These are phyloP conservation scores for Fimicolochytrium jonesii DNA, from an alignment of 192 early-diverging fungal species.

Conservation along the genomic window DNA sequence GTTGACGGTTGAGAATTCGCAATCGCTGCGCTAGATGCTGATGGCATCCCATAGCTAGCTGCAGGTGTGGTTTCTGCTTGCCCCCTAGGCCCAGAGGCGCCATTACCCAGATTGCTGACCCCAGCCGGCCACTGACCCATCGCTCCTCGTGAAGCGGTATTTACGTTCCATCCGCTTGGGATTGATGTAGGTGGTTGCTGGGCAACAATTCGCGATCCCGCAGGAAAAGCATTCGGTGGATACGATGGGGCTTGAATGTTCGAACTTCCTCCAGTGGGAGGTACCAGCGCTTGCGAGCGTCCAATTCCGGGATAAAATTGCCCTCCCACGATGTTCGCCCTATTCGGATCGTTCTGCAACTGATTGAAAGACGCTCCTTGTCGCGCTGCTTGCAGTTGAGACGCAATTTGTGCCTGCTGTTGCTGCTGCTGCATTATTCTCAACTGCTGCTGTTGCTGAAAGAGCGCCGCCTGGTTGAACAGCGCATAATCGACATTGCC, in stretches of 20 bases:
- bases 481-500: background rate
- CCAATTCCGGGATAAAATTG: background rate
- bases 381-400: background rate
- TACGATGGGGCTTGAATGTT: background rate
- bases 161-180: too few relatives aligned
- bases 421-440: background rate
- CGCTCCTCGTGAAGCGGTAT: too few relatives aligned
- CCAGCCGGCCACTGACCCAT: too few relatives aligned
- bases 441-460: background rate
- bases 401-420: background rate
- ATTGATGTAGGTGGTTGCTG: too few relatives aligned
- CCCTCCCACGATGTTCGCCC: background rate
- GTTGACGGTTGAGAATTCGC: too few relatives aligned
- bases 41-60: too few relatives aligned
- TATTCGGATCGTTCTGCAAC: background rate
- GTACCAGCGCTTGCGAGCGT: background rate
- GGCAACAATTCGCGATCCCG: too few relatives aligned
- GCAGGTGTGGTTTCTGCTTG: too few relatives aligned
- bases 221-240: background rate
- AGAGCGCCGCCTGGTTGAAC: background rate
- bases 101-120: too few relatives aligned
- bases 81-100: too few relatives aligned
- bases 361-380: background rate
- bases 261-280: background rate
- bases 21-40: too few relatives aligned